phyloP scores from a whole-genome alignment of 2,329 filamentous ascomycete species.

The Stagonosporopsis rhizophila region DNA sequence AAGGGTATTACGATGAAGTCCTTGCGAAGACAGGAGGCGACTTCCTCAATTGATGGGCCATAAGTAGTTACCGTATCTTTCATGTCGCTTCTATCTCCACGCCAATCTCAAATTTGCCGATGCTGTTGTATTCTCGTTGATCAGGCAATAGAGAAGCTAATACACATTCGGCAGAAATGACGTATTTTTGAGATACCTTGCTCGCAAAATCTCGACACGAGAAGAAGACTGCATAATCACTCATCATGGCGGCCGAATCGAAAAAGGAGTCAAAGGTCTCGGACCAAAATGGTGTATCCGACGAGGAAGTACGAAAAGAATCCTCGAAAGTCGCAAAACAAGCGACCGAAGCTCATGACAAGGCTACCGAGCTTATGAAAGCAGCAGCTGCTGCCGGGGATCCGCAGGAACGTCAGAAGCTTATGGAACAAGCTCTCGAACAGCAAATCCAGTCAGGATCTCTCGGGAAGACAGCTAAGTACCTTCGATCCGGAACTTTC shows the following conservation, averaged over 20 bases:
- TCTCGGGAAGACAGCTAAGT: constrained; percentile 35
- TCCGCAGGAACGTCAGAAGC: constrained; percentile 28
- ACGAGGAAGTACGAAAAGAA: constrained; percentile 28
- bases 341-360: constrained; percentile 26
- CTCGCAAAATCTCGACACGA: neutral
- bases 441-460: constrained; percentile 33
- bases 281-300: constrained; percentile 19
- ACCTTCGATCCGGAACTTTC: constrained; percentile 32
- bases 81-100: neutral
- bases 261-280: neutral
- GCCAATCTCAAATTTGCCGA: neutral
- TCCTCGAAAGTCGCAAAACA: constrained; percentile 29
- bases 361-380: constrained; percentile 28
- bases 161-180: constrained; percentile 7
- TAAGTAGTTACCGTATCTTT: neutral
- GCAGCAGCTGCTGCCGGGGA: constrained; percentile 27
- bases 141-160: neutral
- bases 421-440: constrained; percentile 33
- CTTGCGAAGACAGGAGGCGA: constrained; percentile 58
- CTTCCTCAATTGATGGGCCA: constrained; percentile 51
- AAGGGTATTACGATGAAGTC: constrained; percentile 63
- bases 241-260: constrained; percentile 4
- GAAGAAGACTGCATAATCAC: neutral
- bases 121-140: neutral
- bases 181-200: constrained; percentile 1